Base-by-base conservation (phyloP, 768 basidiomycete species). In the Hortiboletus flavorubellus region DNA sequence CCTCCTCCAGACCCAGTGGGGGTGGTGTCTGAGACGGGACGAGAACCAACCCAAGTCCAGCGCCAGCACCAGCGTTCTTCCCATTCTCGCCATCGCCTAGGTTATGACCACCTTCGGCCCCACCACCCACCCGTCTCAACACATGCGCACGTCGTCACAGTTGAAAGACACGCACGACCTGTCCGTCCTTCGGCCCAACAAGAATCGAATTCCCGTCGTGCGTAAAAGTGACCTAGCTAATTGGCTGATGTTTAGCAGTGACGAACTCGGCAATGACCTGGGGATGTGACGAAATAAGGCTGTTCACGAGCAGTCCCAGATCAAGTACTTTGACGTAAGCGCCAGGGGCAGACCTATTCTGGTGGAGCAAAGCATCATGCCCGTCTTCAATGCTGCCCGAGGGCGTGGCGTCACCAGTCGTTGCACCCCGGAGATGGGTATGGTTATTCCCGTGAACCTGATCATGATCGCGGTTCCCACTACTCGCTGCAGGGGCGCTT, bases 281-380 rank as follows among this genome's bases (percentile, higher is more conserved):
- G 8, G 73, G 67, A 47, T 46, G 59, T 2, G 64, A 59, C 26
- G 72, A 62, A 45, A 55, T 34, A 23, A 15, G 53, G 9, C 40
- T 30, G 16, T 56, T 34, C 26, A 72, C 23, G 21, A 80, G 68
- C 0, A 78, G 68, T 23, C 59, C 66, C 6, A 89, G 65, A 66
- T 89, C 87, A 16, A 89, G 56, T 0, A 89, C 74, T 0, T 78
- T 80, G 46, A 89, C 75, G 64, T 77, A 78, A 65, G 75, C 73
- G 1, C 79, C 78, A 11, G 64, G 58, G 50, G 72, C 63, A 21
- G 59, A 45, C 12, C n/a, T 3, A 54, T 57, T 34, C 46, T 50
- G 29, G 55, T 29, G 5, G 38, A 42, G 41, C 49, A 54, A 55
- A 35, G 45, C 9, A 7, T 61, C 55, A 30, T 46, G 55, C 7